Evolutionary conservation across 345 rosid species (phyloP).

Genomic region (Dimocarpus longan): DNA sequence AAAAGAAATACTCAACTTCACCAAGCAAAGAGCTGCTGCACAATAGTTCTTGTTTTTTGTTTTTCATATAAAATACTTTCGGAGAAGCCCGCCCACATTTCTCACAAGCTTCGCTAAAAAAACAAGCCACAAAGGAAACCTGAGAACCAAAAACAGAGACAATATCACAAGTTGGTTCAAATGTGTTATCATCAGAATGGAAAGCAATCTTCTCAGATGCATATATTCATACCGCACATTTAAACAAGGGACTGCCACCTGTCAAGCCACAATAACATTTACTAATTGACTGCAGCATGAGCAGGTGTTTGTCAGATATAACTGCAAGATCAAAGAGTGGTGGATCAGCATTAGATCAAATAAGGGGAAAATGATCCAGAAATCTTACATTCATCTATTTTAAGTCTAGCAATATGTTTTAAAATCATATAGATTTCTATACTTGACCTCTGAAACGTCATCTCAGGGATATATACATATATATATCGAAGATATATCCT

Average conservation of each 20-base stretch:
- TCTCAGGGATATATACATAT: too few relatives aligned
- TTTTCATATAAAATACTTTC: constrained; percentile 28
- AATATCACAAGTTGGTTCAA: not conserved
- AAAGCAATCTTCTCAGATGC: not conserved
- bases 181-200: not conserved
- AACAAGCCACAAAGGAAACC: constrained; percentile 55
- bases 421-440: too few relatives aligned
- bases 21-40: constrained; percentile 40
- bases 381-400: not conserved
- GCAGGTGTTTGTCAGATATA: constrained; percentile 49
- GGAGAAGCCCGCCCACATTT: constrained; percentile 42
- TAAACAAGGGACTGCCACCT: constrained; percentile 59
- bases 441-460: too few relatives aligned
- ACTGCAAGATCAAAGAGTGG: constrained; percentile 34
- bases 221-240: constrained; percentile 49
- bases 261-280: constrained; percentile 55
- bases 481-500: not conserved
- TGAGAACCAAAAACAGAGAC: constrained; percentile 26
- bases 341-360: not conserved
- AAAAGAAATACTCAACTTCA: constrained; percentile 27
- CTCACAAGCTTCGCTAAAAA: constrained; percentile 49
- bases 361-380: not conserved
- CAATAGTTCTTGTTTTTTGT: constrained; percentile 31
- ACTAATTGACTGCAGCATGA: constrained; percentile 58
- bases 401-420: too few relatives aligned